Evolutionary conservation across 148 eudicot species (phyloP).

Genomic region (Chenopodium album): DNA sequence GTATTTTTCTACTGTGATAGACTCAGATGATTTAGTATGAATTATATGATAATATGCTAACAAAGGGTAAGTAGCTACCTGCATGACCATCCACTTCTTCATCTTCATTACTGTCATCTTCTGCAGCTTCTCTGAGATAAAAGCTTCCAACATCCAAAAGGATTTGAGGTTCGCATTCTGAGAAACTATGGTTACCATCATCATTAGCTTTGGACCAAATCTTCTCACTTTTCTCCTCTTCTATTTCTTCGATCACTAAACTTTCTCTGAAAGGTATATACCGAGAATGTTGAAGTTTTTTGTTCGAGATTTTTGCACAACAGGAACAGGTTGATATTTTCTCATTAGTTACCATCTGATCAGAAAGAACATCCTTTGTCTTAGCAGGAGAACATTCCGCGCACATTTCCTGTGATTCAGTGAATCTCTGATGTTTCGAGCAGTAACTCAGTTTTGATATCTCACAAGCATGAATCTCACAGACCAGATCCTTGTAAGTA

Average conservation of each 20-base stretch:
- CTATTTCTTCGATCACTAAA: constrained; percentile 28
- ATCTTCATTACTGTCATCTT: constrained; percentile 26
- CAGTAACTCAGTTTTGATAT: constrained; percentile 65
- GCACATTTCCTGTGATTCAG: constrained; percentile 51
- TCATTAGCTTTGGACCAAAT: constrained; percentile 27
- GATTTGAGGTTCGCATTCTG: constrained; percentile 26
- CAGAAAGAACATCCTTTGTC: background rate
- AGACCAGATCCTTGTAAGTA: constrained; percentile 45
- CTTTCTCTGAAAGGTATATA: constrained; percentile 18
- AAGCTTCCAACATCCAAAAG: constrained; percentile 31
- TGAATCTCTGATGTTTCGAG: constrained; percentile 48
- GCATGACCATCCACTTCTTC: constrained; percentile 19
- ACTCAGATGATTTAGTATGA: background rate
- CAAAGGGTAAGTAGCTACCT: constrained; percentile 22
- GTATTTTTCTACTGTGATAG: background rate
- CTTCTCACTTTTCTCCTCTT: constrained; percentile 27
- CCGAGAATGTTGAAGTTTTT: constrained; percentile 25
- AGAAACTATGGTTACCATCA: constrained; percentile 23
- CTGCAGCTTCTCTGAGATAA: constrained; percentile 29
- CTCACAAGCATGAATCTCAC: constrained; percentile 66
- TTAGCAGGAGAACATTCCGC: constrained; percentile 50
- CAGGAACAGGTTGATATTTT: constrained; percentile 51
- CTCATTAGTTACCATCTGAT: constrained; percentile 25
- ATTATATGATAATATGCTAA: background rate
- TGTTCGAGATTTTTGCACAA: constrained; percentile 38